Base-by-base conservation (phyloP, 257 asterid genomes). In the Nicotiana benthamiana region DNA sequence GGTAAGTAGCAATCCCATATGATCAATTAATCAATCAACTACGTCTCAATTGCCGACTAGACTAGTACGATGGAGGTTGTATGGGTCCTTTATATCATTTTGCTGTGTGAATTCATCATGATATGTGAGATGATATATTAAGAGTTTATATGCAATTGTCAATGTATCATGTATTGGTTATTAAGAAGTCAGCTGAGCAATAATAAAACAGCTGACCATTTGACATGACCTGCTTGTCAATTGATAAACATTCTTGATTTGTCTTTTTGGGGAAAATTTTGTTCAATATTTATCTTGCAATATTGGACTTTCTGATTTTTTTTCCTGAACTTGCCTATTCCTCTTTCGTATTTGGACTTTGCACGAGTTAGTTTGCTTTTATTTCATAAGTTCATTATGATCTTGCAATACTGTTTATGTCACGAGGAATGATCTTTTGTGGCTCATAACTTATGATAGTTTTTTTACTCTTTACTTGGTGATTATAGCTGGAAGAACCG, bases 1-100 rank as follows among this genome's bases (percentile, higher is more conserved):
- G 63, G 86, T 95, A 64, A 79, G 89, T 84, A 90, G 91, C 80
- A 86, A 84, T 65, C 88, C 89, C 22, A 80, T 82, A 85, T 89
- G 80, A 89, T 59, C 89, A 0, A 46, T 46, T 36, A 20, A 43
- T 72, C 15, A 24, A 46, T 74, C 78, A 74, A 48, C 61, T 74
- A 74, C 1, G 43, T 40, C 16, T 74, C 61, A 24, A 3, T 74
- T 48, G 17, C 18, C 13, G 6, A 13, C 61, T 32, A 24, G 10
- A 20, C 5, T 32, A 48, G 43, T 24, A 13, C 48, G 78, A 16
- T 72, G 17, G 48, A 7, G 26, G 60, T 46, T 72, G 36, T 48
- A 74, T 74, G 78, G 24, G 24, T 46, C 78, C 22, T 46, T 20
- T 43, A 20, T 43, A 24, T 46, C 78, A 22, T 46, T 72, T 72